Conservation (phyloP, 768 basidiomycete species). For the Phlegmacium glaucopus region DNA sequence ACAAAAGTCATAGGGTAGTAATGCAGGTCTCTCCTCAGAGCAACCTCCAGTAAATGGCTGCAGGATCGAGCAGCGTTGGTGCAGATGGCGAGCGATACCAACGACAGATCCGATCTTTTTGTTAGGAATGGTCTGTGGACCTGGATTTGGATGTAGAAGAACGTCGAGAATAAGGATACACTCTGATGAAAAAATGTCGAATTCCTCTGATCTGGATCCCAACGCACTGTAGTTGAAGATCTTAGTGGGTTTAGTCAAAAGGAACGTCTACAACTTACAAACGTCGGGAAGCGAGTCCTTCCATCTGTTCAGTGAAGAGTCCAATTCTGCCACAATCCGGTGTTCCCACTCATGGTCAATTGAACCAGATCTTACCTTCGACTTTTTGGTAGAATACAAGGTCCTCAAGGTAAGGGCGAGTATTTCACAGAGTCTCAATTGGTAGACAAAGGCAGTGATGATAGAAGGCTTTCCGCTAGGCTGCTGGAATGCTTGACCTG, state of each 20-base stretch:
- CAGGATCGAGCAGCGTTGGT: slow-evolving; percentile 72
- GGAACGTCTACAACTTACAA: slow-evolving; percentile 28
- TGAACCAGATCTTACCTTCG: slow-evolving; percentile 31
- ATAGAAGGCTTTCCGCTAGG: slow-evolving; percentile 55
- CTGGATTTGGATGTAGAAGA: slow-evolving; percentile 56
- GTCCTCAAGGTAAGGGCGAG: slow-evolving; percentile 60
- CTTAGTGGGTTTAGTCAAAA: not conserved
- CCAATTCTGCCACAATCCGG: slow-evolving; percentile 55
- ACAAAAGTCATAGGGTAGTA: slow-evolving; percentile 32
- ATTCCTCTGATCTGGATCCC: slow-evolving; percentile 34
- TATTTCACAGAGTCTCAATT: slow-evolving; percentile 60
- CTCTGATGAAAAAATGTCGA: slow-evolving; percentile 47
- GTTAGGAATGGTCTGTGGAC: slow-evolving; percentile 69
- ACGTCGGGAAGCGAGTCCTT: slow-evolving; percentile 56
- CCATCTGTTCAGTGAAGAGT: slow-evolving; percentile 62
- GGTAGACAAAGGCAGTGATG: slow-evolving; percentile 49
- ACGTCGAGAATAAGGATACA: slow-evolving; percentile 40
- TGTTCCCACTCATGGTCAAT: slow-evolving; percentile 57
- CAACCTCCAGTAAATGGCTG: slow-evolving; percentile 61
- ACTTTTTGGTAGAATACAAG: slow-evolving; percentile 44
- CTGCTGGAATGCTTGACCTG: slow-evolving; percentile 53
- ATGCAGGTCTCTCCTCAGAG: slow-evolving; percentile 31
- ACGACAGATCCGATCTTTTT: slow-evolving; percentile 36
- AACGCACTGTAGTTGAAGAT: slow-evolving; percentile 25
- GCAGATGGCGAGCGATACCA: slow-evolving; percentile 64